Conservation (phyloP, 106 monocot genomes). For the Dendrobium nobile region DNA sequence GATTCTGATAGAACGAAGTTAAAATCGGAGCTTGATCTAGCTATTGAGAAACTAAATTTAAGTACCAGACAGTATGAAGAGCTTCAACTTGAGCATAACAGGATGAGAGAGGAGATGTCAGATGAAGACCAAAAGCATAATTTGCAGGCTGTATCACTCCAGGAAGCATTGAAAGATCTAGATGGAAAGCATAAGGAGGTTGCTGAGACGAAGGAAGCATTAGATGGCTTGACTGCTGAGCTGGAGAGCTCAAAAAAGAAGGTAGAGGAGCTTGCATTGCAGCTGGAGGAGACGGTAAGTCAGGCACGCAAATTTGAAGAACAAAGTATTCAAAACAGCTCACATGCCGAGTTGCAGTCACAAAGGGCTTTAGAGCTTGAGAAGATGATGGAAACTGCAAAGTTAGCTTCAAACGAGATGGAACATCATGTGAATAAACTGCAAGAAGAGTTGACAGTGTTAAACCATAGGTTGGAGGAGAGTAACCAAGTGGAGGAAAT, state of each 20-base stretch:
- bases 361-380: conserved; percentile 48
- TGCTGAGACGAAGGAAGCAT: conserved; percentile 40
- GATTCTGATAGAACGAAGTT: conserved; percentile 49
- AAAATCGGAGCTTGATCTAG: conserved; percentile 28
- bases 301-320: conserved; percentile 38
- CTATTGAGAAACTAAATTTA: conserved; percentile 36
- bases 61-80: conserved; percentile 31
- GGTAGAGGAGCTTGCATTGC: conserved; percentile 36
- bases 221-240: conserved; percentile 30
- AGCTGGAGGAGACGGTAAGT: conserved; percentile 24
- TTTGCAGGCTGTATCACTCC: conserved; percentile 35
- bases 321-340: conserved; percentile 26
- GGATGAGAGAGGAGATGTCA: conserved; percentile 40
- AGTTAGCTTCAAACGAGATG: conserved; percentile 33
- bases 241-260: conserved; percentile 44
- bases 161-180: conserved; percentile 35
- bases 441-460: conserved; percentile 42
- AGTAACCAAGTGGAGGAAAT: conserved; percentile 44
- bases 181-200: conserved; percentile 50
- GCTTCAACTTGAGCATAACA: conserved; percentile 52
- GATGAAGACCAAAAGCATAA: conserved; percentile 39
- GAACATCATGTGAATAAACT: conserved; percentile 39
- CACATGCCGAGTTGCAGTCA: conserved; percentile 36
- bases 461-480: conserved; percentile 30
- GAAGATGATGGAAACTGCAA: conserved; percentile 37